Conservation (phyloP, 768 basidiomycete species). For the Tulasnella sp. region DNA sequence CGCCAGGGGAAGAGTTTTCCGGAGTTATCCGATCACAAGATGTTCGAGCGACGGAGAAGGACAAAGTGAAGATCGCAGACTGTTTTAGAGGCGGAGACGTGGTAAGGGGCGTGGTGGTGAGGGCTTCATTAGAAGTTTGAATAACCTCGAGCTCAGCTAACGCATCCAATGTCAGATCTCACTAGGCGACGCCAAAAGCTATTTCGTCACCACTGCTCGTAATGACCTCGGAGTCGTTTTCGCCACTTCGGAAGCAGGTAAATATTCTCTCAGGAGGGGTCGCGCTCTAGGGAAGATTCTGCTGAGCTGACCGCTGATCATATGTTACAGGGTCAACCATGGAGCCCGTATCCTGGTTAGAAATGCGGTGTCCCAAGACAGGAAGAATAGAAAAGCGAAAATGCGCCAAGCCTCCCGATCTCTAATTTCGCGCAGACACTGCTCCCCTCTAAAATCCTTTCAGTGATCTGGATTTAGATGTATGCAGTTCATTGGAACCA, state of each 20-base stretch:
- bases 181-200: conserved; percentile 82
- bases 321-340: conserved; percentile 57
- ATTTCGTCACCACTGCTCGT: conserved; percentile 83
- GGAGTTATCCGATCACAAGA: conserved; percentile 79
- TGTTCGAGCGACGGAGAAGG: conserved; percentile 82
- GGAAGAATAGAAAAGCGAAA: conserved; percentile 74
- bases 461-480: not conserved
- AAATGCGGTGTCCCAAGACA: conserved; percentile 81
- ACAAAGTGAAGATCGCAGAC: conserved; percentile 79
- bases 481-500: not conserved
- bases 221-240: conserved; percentile 90
- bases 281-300: not conserved
- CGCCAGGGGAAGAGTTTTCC: conserved; percentile 72
- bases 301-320: not conserved
- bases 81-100: conserved; percentile 92
- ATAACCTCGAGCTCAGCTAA: not conserved
- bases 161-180: conserved; percentile 53
- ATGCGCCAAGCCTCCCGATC: conserved; percentile 72
- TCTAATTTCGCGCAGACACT: conserved; percentile 31
- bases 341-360: conserved; percentile 83
- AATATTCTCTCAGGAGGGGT: conserved; percentile 26
- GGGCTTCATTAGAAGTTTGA: conserved; percentile 28
- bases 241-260: conserved; percentile 80
- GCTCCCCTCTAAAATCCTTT: not conserved
- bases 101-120: conserved; percentile 77